Base-by-base conservation (phyloP, 1,284 basidiomycete genomes). In the Boletus calvinii region DNA sequence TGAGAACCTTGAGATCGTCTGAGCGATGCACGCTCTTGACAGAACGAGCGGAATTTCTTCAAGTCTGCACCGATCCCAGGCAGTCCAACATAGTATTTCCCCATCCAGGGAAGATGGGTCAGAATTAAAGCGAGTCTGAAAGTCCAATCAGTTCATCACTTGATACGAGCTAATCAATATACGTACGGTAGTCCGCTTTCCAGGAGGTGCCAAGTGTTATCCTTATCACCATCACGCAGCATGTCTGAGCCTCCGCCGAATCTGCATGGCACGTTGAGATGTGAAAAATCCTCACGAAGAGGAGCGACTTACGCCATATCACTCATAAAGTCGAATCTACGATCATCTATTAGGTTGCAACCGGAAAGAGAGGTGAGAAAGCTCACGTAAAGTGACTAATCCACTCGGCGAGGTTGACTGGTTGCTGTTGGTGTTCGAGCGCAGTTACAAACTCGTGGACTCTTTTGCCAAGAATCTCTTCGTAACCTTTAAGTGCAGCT, bases 291-390 rank as follows among this genome's bases (percentile, higher is more conserved):
- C 22, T 38, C 11, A 38, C n/a, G 13, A 26, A 38, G 15, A 40
- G 30, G 44, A 46, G 39, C n/a, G 17, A 71, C 74, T 63, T 64
- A 83, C 80, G 76, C 79, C 67, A 85, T 72, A 56, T 83, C 80
- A 22, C 78, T 78, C 81, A 84, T 83, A 53, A 85, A 77, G 61
- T 85, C 83, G 52, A 78, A 81, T 37, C 83, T 81, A 54, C 58
- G 32, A 37, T 39, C 20, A 35, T 55, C 22, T 48, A 48, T 64
- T 47, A 50, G 52, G 45, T 54, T 47, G 53, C 24, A 22, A 42
- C 35, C 37, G 54, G 50, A 48, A 49, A 34, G 39, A 56, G 53
- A 40, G 52, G 52, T 48, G 53, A 54, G 20, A 53, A 52, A 29
- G 58, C 79, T 55, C 61, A 85, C 79, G 78, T 69, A 63, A 83